Base-by-base conservation (phyloP, 306 rosid species). In the Ceratonia siliqua region DNA sequence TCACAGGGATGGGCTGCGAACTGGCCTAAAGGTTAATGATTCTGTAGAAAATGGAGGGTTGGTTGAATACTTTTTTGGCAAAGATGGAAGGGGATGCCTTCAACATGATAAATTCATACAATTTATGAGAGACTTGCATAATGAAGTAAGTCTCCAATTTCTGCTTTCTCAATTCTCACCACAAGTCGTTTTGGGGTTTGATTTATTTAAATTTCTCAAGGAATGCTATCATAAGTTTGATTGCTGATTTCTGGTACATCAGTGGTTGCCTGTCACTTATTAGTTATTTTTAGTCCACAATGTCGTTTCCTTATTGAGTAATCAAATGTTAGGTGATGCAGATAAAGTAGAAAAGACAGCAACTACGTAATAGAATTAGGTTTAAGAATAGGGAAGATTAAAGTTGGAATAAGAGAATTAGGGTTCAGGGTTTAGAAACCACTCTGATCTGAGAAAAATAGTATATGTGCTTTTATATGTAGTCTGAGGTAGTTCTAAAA, bases 1-100 rank as follows among this genome's bases (percentile, higher is more conserved):
- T 11, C 92, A 91, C 70, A 84, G 88, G 72, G 82, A 79, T 78
- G 94, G 98, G 79, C 82, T 27, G 69, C 91, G 91, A 70, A 61
- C 72, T 85, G 91, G 91, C 33, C 74, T 88, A 33, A 89, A 85
- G 50, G 79, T 74, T 69, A 62, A 63, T 21, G 91, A 89, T 78
- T 84, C 88, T 64, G 96, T 94, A 58, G 97, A 88, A 62, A 83
- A 94, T 80, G 98, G 98, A 71, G 97, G 97, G 49, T 79, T 94
- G 65, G 79, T 94, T 80, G 98, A 85, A 79, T 84, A 67, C 82
- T 94, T 94, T 78, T 94, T 94, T 63, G 94, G 96, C 69, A 14
- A 89, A 83, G 92, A 91, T 45, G 97, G 94, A 72, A 88, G 76
- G 3, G 72, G 65, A 49, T 30, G 79, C 71, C 97, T 94, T 74